These are phyloP conservation scores for Colletotrichum brevisporum DNA, from an alignment of 2,329 filamentous ascomycete genomes.

Conservation along the genomic window DNA sequence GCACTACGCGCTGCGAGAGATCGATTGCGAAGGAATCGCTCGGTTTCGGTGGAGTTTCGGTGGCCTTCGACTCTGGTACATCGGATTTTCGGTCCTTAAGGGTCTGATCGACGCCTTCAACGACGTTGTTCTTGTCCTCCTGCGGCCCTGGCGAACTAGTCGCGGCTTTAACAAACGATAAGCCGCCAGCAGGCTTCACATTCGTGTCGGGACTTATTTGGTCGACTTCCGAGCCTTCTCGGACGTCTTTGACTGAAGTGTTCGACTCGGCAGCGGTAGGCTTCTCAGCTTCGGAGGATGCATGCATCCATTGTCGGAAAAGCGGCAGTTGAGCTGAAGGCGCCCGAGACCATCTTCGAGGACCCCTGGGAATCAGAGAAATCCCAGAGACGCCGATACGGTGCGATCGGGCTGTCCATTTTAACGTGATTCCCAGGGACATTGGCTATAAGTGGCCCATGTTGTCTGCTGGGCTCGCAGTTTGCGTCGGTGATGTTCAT, in stretches of 20 bases:
- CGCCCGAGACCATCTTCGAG: slow-evolving; percentile 37
- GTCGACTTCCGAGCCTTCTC: neutral
- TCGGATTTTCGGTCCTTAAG: no score
- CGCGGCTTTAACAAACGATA: neutral
- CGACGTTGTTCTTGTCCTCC: neutral
- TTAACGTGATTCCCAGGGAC: slow-evolving; percentile 60
- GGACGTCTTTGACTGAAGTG: neutral
- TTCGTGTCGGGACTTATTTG: neutral
- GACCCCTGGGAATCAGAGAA: slow-evolving; percentile 41
- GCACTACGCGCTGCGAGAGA: no score
- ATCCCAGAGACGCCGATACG: slow-evolving; percentile 45
- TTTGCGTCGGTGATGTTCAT: slow-evolving; percentile 7
- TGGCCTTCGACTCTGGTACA: no score
- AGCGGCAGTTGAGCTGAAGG: slow-evolving; percentile 19
- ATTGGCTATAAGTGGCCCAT: slow-evolving; percentile 61
- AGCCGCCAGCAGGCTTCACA: neutral
- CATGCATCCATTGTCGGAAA: slow-evolving; percentile 19
- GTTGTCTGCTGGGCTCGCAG: slow-evolving; percentile 40
- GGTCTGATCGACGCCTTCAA: no score
- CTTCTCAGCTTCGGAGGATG: slow-evolving; percentile 6
- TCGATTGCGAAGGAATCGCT: no score
- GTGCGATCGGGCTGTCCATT: slow-evolving; percentile 58
- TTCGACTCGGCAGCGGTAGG: neutral
- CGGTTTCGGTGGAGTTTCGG: no score
- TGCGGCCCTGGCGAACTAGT: neutral